Evolutionary conservation across 2,329 filamentous ascomycete species (phyloP), one percentile per base, ranked within the genome.

Genomic region (Paraphoma sp.): DNA sequence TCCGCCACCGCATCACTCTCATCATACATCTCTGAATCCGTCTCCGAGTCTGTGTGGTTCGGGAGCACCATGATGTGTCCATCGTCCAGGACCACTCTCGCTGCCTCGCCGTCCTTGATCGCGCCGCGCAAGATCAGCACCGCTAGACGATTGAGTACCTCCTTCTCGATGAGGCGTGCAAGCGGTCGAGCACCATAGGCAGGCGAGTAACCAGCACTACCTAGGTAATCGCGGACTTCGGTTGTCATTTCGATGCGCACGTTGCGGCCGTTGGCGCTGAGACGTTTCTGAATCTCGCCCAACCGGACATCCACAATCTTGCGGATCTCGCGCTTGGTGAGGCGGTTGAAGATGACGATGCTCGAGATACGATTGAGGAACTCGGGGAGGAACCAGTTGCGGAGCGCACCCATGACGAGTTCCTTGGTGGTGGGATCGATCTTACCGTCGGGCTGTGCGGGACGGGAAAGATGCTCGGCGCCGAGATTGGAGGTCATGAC

Each of bases 401-500:
- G 90, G 38, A 99, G 85, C 4, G 93, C 87, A 51, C 87, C 89
- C 89, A 95, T 96, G 71, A 99, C 94, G 60, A 98, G 83, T 74
- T 97, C 93, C 59, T 86, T 86, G 1, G 93, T 97, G 1, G 90
- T 88, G 0, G 88, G 84, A 68, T 99, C 95, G 65, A 99, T 95
- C 72, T 83, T 88, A 69, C 94, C 94, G 68, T 96, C 91, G 50
- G 89, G 87, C 49, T 86, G 86, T 53, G 89, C 88, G 14, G 91
- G 89, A 18, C 93, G 89, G 40, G 91, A 82, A n/a, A 99, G 89
- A 76, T 89, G 96, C 76, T 98, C 95, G 31, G 95, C 95, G 64
- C 95, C 95, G 59, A 99, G 79, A 81, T 99, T 99, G 71, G 93
- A 97, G 0, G 95, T 99, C 93, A 99, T 96, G 79, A 99, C 95